A percentile compares a stretch with the other conserved stretches of the same genome.
These are phyloP conservation scores for Fusarium nelsonii DNA, from an alignment of 2,329 filamentous ascomycete genomes.

Conservation along the genomic window DNA sequence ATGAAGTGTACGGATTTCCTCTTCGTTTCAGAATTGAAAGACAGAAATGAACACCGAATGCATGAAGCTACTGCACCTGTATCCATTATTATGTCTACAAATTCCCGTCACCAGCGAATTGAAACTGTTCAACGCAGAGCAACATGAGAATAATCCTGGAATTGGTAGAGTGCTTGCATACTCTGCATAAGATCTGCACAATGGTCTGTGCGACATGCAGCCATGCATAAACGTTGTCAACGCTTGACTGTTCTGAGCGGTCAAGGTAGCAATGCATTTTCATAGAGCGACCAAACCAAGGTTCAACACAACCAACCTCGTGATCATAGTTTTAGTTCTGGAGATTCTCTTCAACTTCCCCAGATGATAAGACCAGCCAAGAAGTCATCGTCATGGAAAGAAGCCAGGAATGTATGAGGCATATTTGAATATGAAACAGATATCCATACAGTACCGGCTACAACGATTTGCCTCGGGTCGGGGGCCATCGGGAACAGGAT, in stretches of 20 bases:
- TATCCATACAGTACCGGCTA: background rate
- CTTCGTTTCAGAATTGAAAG: no score
- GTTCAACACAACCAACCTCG: background rate
- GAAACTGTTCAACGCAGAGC: background rate
- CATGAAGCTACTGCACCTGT: conserved; percentile 1
- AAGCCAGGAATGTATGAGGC: background rate
- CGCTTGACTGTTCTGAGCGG: background rate
- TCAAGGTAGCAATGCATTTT: conserved; percentile 10
- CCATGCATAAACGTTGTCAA: background rate
- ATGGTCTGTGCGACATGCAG: conserved; percentile 9
- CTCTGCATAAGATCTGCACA: conserved; percentile 1
- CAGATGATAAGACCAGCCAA: background rate
- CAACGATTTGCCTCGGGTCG: conserved; percentile 4
- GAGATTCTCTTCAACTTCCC: background rate
- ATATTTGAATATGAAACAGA: conserved; percentile 5
- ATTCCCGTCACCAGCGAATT: background rate
- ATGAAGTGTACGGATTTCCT: fast-evolving
- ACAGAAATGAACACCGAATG: background rate
- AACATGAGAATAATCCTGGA: background rate
- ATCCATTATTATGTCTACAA: background rate
- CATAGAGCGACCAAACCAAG: background rate
- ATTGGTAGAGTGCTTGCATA: conserved; percentile 10
- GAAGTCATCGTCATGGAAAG: background rate
- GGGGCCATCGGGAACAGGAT: background rate
- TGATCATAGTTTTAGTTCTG: background rate